Evolutionary conservation across 495 filamentous ascomycete species (phyloP).

Genomic region (Penicillium soppii): DNA sequence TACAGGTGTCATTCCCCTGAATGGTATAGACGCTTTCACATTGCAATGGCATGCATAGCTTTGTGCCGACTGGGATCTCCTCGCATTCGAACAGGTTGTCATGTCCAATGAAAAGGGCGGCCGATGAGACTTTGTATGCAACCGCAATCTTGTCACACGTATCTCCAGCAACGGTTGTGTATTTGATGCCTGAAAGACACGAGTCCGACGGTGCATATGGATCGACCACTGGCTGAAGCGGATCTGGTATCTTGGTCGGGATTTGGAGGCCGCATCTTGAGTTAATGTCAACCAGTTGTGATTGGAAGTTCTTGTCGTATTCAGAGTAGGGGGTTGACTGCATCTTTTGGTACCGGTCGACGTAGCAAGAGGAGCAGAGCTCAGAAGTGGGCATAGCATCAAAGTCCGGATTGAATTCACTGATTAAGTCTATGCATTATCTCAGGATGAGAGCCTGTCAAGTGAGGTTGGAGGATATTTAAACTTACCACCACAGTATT

Average conservation of each 20-base stretch:
- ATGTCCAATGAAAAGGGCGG: neutral
- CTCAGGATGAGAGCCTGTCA: neutral
- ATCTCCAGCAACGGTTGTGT: neutral
- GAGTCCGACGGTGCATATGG: too few species aligned
- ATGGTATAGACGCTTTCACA: neutral
- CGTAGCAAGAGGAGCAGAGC: constrained; percentile 20
- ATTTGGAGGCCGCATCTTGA: neutral
- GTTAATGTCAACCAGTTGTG: neutral
- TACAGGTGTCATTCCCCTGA: neutral
- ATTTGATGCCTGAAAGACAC: neutral
- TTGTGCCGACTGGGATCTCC: neutral
- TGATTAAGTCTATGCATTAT: neutral
- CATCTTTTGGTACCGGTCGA: constrained; percentile 11
- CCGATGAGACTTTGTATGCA: neutral
- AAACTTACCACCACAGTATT: neutral
- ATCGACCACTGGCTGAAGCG: too few species aligned
- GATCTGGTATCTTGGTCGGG: neutral
- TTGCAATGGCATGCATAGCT: neutral
- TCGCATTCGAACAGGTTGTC: neutral
- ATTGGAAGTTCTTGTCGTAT: constrained; percentile 9
- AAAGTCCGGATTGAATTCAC: constrained; percentile 4
- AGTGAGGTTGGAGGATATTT: neutral
- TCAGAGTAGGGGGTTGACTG: constrained; percentile 16
- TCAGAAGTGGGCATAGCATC: constrained; percentile 12
- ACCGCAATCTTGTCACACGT: neutral